phyloP scores from a whole-genome alignment of 768 basidiomycete genomes.

The Galerina sulciceps region DNA sequence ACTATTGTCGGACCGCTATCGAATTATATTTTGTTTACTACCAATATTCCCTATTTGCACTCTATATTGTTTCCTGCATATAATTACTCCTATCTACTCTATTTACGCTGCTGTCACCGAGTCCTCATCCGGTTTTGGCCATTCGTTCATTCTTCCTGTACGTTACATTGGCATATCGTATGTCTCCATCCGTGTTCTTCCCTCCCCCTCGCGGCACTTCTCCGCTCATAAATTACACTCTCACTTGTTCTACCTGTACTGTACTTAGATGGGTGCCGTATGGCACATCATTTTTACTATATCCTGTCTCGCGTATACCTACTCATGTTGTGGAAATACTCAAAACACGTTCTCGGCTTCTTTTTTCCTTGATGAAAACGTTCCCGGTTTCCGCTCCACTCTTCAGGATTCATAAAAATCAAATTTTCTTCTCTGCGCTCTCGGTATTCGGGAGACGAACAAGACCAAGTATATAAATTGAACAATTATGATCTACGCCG shows the following conservation, averaged over 20 bases:
- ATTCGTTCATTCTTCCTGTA: conserved; percentile 6
- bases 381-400: conserved; percentile 2
- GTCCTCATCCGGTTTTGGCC: not conserved
- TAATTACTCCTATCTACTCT: conserved; percentile 4
- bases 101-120: not conserved
- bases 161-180: conserved; percentile 12
- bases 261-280: not conserved
- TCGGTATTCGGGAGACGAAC: conserved; percentile 10
- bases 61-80: not conserved
- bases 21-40: conserved; percentile 14
- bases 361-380: not conserved
- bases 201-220: not conserved
- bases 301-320: not conserved
- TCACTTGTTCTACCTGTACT: conserved; percentile 1
- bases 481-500: conserved; percentile 12
- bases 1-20: conserved; percentile 14
- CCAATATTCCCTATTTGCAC: conserved; percentile 6
- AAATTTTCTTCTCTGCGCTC: not conserved
- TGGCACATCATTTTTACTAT: not conserved
- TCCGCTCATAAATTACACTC: not conserved
- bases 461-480: not conserved
- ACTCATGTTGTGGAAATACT: not conserved
- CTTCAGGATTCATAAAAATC: not conserved
- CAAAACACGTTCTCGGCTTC: conserved; percentile 1
- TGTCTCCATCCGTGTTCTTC: not conserved